phyloP scores from a whole-genome alignment of 257 asterid genomes.

The Solanum ahanhuiri region DNA sequence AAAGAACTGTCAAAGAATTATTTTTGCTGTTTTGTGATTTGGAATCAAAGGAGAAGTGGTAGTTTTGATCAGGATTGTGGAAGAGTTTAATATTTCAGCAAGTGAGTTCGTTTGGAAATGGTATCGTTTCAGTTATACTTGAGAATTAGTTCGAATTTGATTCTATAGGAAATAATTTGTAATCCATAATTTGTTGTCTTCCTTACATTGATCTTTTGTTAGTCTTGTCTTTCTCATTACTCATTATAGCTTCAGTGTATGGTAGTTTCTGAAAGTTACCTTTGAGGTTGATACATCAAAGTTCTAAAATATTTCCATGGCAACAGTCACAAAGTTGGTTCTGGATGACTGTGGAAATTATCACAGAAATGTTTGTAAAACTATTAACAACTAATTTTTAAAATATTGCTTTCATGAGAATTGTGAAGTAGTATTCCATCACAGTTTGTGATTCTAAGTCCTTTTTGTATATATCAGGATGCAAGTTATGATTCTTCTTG shows the following conservation, averaged over 20 bases:
- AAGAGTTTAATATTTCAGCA: background rate
- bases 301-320: background rate
- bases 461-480: background rate
- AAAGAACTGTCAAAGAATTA: background rate
- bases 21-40: background rate
- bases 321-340: background rate
- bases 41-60: background rate
- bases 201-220: background rate
- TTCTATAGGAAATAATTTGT: background rate
- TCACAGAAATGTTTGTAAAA: background rate
- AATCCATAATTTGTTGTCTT: background rate
- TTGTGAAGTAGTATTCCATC: background rate
- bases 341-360: background rate
- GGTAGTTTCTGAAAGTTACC: background rate
- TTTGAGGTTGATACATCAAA: background rate
- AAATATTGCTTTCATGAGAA: background rate
- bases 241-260: background rate
- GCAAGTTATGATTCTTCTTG: background rate
- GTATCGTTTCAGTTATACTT: background rate
- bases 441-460: background rate
- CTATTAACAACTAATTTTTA: background rate
- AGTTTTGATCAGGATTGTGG: background rate
- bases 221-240: background rate
- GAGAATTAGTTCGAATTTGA: background rate
- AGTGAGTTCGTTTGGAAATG: background rate